Conservation (phyloP, 2,329 filamentous ascomycete species). For the Neospermospora avenae region DNA sequence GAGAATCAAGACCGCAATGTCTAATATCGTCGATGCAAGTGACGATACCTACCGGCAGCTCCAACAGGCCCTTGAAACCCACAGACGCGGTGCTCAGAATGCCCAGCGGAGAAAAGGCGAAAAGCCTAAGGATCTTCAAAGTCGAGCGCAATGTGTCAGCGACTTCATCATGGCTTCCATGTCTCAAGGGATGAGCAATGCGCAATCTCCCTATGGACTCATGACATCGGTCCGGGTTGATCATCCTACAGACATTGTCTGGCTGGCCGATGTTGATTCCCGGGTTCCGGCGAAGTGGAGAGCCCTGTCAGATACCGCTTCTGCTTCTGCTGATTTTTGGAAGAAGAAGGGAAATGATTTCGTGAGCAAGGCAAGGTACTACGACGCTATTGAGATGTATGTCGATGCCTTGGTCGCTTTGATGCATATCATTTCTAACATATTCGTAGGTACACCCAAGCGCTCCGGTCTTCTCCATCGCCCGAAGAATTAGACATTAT, state of each 20-base stretch:
- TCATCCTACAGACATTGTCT: not conserved
- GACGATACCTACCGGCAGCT: not conserved
- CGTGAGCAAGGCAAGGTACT: not conserved
- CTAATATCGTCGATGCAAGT: not conserved
- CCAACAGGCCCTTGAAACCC: not conserved
- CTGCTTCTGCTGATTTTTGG: not conserved
- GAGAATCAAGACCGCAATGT: not conserved
- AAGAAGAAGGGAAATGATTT: not conserved
- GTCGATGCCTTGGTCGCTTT: not conserved
- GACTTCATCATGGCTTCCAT: constrained; percentile 1
- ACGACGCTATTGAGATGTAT: not conserved
- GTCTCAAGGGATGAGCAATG: not conserved
- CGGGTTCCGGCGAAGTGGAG: not conserved
- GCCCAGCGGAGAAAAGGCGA: not conserved
- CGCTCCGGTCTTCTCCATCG: constrained; percentile 21
- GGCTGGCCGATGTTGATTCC: not conserved
- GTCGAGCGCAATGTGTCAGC: not conserved
- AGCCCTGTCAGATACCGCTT: not conserved
- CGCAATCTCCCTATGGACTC: not conserved
- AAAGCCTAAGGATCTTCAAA: not conserved
- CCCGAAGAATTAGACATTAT: constrained; percentile 32
- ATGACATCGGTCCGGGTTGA: not conserved
- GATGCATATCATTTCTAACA: not conserved
- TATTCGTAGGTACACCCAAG: constrained; percentile 11
- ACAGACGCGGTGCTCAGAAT: not conserved